Evolutionary conservation across 1,284 basidiomycete species (phyloP).

Genomic region (Rhizoctonia solani): DNA sequence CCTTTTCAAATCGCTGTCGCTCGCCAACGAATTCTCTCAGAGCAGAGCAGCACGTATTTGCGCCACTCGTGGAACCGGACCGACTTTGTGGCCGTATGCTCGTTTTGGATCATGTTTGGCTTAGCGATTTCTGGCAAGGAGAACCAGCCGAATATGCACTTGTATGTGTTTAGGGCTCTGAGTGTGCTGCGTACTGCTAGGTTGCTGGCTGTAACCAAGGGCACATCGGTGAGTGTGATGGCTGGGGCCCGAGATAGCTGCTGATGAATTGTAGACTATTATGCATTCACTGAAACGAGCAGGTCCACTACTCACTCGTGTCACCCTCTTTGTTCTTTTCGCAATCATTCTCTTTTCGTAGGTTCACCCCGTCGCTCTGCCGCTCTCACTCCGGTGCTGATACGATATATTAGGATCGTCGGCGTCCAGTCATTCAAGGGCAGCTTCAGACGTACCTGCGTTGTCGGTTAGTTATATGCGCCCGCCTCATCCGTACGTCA

Average conservation of each 20-base stretch:
- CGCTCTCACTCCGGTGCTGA: not conserved
- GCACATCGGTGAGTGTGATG: conserved; percentile 72
- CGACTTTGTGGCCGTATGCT: conserved; percentile 81
- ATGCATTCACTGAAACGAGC: conserved; percentile 92
- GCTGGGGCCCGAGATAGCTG: not conserved
- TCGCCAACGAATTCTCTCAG: conserved; percentile 57
- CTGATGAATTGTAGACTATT: conserved; percentile 68
- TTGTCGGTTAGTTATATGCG: conserved; percentile 43
- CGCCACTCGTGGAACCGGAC: conserved; percentile 94
- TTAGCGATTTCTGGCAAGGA: conserved; percentile 73
- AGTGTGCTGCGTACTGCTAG: conserved; percentile 86
- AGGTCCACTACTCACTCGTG: conserved; percentile 83
- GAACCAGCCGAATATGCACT: conserved; percentile 62
- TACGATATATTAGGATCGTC: conserved; percentile 64
- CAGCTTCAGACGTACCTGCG: conserved; percentile 65
- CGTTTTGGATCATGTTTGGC: conserved; percentile 76
- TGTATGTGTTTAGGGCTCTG: conserved; percentile 88
- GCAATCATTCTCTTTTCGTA: conserved; percentile 88
- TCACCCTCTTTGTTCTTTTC: conserved; percentile 90
- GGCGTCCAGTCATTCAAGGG: conserved; percentile 90
- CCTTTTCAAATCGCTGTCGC: conserved; percentile 70
- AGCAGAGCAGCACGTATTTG: conserved; percentile 71
- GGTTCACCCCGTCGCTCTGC: conserved; percentile 43
- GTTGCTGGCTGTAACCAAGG: conserved; percentile 85
- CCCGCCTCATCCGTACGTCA: not conserved